Base-by-base conservation (phyloP, 768 basidiomycete genomes). In the Kwoniella europaea region DNA sequence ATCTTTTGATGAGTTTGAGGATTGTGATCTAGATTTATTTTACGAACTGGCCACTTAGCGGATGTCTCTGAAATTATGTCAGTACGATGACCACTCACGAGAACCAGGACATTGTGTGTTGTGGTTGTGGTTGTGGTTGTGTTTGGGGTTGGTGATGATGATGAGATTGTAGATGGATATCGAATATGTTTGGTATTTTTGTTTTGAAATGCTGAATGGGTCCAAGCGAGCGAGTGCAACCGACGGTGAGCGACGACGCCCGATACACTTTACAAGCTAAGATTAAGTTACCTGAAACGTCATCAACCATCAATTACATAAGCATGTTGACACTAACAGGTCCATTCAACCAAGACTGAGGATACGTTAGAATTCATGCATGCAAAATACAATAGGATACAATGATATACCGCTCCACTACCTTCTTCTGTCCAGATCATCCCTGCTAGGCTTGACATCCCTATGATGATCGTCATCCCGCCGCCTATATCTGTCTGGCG, bases 51-150 rank as follows among this genome's bases (percentile, higher is more conserved):
- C n/a, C 22, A 18, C 46, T 50, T 15, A 50, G 46, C 18, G 35
- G 35, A 35, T 35, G 35, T 0, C 35, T 35, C 35, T 58, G 62
- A 20, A 24, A 52, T 35, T 4, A 24, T 20, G 52, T 20, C 54
- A 58, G 60, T 15, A 18, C 29, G 24, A 20, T 24, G 20, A 29
- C 27, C 20, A 75, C 75, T 70, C 52, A 74, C 75, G 66, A 73
- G 75, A 76, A 76, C 75, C 75, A 76, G 50, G 75, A 76, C 75
- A 76, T 76, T n/a, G 18, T 65, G 55, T 43, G 2, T 10, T 63
- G 61, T 41, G 24, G 16, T 13, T 50, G 42, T 10, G 29, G 2
- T 10, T 63, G 61, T 41, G 24, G 16, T 13, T 50, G 42, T 10
- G 29, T 41, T 15, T 27, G 52, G 27, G 29, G 6, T 18, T 16